Conservation (phyloP, 2,329 filamentous ascomycete species). For the Zymoseptoria crescenta region DNA sequence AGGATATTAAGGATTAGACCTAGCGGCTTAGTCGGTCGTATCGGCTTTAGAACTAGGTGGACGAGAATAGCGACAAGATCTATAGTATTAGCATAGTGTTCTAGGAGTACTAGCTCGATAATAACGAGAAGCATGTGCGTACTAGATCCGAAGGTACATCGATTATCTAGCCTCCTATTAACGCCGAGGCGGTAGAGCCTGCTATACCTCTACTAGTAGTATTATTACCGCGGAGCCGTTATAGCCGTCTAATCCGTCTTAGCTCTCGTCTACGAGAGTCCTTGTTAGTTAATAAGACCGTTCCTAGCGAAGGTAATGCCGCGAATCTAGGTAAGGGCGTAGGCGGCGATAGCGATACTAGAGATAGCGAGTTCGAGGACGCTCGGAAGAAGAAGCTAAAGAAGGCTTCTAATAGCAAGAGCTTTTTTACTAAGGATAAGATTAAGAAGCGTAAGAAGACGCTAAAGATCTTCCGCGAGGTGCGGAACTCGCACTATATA, state of each 20-base stretch:
- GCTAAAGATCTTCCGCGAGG: no score
- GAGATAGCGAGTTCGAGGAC: neutral
- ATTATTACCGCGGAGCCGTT: no score
- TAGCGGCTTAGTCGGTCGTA: neutral
- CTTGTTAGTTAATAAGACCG: neutral
- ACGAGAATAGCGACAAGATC: neutral
- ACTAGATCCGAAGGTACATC: no score
- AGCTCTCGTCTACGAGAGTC: neutral
- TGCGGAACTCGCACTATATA: no score
- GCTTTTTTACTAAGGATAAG: neutral
- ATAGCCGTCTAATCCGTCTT: neutral
- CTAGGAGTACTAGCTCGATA: no score
- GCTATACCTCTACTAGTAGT: no score
- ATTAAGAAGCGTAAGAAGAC: no score
- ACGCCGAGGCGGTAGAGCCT: no score
- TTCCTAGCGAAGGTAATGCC: neutral
- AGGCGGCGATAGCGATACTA: neutral
- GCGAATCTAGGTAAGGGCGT: neutral
- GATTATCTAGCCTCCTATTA: no score
- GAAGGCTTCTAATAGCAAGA: neutral
- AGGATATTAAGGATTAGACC: neutral
- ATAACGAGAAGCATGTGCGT: no score
- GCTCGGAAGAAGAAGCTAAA: neutral
- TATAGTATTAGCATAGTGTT: neutral
- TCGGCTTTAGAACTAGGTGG: neutral